Conservation (phyloP, 768 basidiomycete genomes). For the Tubosaeta sp. region DNA sequence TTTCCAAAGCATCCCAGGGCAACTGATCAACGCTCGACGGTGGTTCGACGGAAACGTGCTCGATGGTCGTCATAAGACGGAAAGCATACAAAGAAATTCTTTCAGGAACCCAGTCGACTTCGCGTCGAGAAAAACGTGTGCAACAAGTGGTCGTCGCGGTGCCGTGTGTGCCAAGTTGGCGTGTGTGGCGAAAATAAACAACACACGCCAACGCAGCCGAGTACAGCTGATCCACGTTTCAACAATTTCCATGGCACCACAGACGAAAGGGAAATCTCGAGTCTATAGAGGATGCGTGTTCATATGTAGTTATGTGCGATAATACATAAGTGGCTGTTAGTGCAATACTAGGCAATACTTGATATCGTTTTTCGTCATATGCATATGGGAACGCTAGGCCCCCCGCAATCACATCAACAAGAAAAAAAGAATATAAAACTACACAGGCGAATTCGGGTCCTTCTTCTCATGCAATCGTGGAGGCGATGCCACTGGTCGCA, state of each 20-base stretch:
- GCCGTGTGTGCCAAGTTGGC: not conserved
- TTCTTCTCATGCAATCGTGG: constrained; percentile 36
- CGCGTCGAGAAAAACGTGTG: not conserved
- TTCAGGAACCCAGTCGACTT: not conserved
- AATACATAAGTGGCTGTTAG: constrained; percentile 25
- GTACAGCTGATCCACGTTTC: no score
- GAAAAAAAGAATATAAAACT: constrained; percentile 5
- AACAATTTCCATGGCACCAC: not conserved
- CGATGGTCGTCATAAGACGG: constrained; percentile 25
- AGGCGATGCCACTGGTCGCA: constrained; percentile 54
- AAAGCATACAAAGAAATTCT: constrained; percentile 13
- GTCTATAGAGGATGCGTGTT: constrained; percentile 18
- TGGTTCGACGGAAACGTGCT: constrained; percentile 21
- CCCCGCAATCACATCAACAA: constrained; percentile 9
- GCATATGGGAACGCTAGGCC: constrained; percentile 1
- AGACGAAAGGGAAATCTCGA: not conserved
- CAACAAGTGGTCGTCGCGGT: not conserved
- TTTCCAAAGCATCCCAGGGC: not conserved
- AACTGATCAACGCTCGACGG: not conserved
- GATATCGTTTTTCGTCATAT: constrained; percentile 10
- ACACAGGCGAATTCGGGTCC: constrained; percentile 26
- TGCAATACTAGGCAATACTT: constrained; percentile 14
- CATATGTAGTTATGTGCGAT: constrained; percentile 27
- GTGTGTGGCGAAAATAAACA: not conserved
- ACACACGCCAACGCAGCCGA: not conserved